These are phyloP conservation scores for Pythium graminicola DNA, from an alignment of 352 stramenopile genomes.

Conservation along the genomic window DNA sequence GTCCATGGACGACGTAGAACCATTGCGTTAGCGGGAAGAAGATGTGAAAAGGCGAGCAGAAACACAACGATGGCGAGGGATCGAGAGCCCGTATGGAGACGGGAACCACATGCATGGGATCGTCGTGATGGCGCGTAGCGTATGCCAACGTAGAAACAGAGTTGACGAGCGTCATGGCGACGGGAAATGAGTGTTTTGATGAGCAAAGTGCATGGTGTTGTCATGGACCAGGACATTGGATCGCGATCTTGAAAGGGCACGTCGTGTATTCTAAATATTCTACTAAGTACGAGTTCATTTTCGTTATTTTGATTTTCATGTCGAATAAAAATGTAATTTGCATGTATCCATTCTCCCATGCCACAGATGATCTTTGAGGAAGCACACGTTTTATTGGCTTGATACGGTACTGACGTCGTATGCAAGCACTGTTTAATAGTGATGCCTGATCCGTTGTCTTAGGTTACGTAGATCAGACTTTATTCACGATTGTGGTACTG, in stretches of 20 bases:
- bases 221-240: neutral
- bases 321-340: too few species aligned
- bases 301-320: too few species aligned
- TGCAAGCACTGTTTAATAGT: too few species aligned
- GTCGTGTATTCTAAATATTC: neutral
- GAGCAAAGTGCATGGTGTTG: neutral
- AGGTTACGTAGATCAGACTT: too few species aligned
- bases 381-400: too few species aligned
- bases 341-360: too few species aligned
- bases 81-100: neutral
- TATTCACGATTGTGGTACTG: too few species aligned
- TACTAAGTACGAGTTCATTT: constrained; percentile 1
- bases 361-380: too few species aligned
- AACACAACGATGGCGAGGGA: neutral
- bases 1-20: constrained; percentile 83
- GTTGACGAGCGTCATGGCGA: neutral
- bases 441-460: too few species aligned
- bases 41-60: neutral
- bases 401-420: too few species aligned
- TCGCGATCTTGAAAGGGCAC: too few species aligned
- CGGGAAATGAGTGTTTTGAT: neutral
- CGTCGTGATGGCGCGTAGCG: neutral
- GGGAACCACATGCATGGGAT: neutral
- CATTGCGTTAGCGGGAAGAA: constrained; percentile 23
- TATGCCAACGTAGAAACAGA: too few species aligned